Evolutionary conservation across 805 yeast genomes (phyloP).

Genomic region (Schizosaccharomyces lindneri): DNA sequence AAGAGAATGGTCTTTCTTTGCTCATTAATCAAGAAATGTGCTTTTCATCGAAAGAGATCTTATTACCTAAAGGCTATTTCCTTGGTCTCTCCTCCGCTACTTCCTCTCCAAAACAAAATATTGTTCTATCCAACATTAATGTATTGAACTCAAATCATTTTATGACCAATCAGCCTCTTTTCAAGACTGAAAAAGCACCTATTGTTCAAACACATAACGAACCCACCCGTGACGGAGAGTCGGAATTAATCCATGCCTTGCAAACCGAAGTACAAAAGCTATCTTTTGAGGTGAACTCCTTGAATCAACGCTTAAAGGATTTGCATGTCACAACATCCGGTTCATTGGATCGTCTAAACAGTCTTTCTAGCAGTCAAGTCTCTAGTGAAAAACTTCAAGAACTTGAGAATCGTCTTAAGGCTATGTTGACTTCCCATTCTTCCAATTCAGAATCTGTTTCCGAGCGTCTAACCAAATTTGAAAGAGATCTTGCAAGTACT

Average conservation of each 20-base stretch:
- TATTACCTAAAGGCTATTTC: background rate
- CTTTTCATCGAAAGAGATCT: background rate
- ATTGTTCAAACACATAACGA: no score
- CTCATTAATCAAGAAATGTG: background rate
- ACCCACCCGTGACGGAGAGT: no score
- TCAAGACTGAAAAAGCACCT: no score
- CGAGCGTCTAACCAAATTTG: background rate
- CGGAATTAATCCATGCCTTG: no score
- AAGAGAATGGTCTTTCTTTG: background rate
- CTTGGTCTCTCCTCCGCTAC: background rate
- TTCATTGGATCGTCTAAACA: background rate
- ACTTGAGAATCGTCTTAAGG: background rate
- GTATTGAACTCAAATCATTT: background rate
- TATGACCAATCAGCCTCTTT: no score
- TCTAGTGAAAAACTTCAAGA: background rate
- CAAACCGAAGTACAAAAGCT: background rate
- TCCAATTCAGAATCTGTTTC: background rate
- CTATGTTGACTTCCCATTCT: background rate
- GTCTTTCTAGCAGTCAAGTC: background rate
- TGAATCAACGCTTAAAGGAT: background rate
- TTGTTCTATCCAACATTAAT: background rate
- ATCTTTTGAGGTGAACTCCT: background rate
- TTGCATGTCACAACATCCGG: background rate
- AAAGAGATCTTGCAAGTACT: background rate
- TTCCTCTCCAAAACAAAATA: background rate